phyloP scores from a whole-genome alignment of 2,329 filamentous ascomycete species.

The Aphanocladium album region DNA sequence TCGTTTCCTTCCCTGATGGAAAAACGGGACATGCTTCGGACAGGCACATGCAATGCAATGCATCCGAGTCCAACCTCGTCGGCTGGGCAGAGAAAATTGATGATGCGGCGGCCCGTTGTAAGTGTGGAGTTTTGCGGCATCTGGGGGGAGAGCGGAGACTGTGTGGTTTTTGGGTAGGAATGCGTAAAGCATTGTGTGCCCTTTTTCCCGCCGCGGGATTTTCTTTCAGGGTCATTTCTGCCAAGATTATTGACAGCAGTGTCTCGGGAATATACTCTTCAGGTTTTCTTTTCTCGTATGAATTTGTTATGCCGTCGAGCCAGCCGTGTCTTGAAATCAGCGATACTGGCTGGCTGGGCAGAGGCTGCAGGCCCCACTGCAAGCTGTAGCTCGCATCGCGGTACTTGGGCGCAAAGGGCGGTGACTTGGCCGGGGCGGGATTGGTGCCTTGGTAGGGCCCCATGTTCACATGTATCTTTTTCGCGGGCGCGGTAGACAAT shows the following conservation, averaged over 20 bases:
- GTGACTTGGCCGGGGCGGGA: conserved; percentile 1
- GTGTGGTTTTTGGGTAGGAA: conserved; percentile 3
- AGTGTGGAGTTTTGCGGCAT: neutral
- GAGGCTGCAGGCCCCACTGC: neutral
- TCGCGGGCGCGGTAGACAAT: neutral
- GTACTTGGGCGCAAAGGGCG: conserved; percentile 12
- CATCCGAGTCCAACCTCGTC: neutral
- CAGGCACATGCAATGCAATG: neutral
- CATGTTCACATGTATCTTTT: conserved; percentile 6
- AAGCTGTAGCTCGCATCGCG: neutral
- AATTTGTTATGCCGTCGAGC: too few species aligned
- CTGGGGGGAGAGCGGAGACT: neutral
- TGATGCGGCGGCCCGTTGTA: conserved; percentile 10
- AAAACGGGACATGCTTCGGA: neutral
- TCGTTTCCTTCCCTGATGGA: too few species aligned
- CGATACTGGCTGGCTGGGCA: too few species aligned
- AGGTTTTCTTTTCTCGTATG: too few species aligned
- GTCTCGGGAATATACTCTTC: neutral
- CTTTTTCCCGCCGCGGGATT: neutral
- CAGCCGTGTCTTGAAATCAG: neutral
- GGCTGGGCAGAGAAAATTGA: neutral
- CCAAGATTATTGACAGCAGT: neutral
- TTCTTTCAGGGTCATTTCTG: neutral
- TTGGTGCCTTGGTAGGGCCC: conserved; percentile 5
- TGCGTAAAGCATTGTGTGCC: neutral